Base-by-base conservation (phyloP, 768 basidiomycete species). In the Leccinum olivaceopallidum region DNA sequence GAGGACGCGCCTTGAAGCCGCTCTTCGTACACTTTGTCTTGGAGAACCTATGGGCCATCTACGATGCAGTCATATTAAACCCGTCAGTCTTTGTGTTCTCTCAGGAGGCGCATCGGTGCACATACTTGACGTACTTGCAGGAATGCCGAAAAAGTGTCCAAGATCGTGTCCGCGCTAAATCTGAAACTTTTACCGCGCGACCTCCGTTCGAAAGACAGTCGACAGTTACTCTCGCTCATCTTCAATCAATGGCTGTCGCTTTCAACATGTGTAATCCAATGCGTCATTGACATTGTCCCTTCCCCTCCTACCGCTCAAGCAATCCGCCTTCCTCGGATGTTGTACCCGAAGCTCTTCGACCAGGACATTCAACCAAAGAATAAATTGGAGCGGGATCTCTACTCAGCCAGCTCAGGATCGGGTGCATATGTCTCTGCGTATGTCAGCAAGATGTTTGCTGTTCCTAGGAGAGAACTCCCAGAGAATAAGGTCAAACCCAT, bases 371-470 rank as follows among this genome's bases (percentile, higher is more conserved):
- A 80, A 42, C 87, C 94, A 8, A 86, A 85, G 67, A 90, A 88
- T 72, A 88, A 88, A 67, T 78, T 96, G n/a, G 95, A 99, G 69
- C 77, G 79, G 62, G 90, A 92, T 61, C 77, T 98, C 16, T 98
- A 88, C 75, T 72, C 82, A 0, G 92, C 94, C 48, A 84, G 85
- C 56, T 81, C 83, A 2, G 78, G 68, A 2, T 64, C 82, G 2
- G 79, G 80, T 6, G 87, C 89, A 0, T 84, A 76, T 59, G 79
- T 94, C 13, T 84, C 88, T 16, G 96, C 89, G 6, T 97, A 95
- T 73, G 90, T 98, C 52, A 96, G 93, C 81, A 99, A 98, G 75
- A 99, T 98, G 96, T 98, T 98, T 69, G 94, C 95, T 1, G 89
- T 98, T 0, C 76, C 86, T n/a, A 76, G 74, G 22, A 84, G 84